Conservation (phyloP, 768 basidiomycete genomes). For the Tricholomella constricta region DNA sequence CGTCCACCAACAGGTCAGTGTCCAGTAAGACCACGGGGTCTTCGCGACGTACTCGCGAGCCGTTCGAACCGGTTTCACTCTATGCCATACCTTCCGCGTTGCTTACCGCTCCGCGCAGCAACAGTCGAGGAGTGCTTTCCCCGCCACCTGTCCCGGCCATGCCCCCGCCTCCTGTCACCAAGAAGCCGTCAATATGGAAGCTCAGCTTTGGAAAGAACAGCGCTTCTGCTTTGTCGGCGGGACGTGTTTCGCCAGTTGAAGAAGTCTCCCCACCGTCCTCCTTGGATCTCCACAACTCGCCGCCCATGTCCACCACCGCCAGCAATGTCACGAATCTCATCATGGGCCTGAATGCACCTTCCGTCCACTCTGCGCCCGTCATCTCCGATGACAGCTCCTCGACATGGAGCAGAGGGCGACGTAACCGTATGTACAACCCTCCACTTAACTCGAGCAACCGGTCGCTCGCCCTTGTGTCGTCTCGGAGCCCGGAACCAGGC, state of each 20-base stretch:
- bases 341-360: conserved; percentile 63
- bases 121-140: conserved; percentile 14
- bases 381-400: conserved; percentile 40
- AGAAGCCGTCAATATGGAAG: conserved; percentile 90
- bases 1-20: conserved; percentile 36
- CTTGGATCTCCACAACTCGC: conserved; percentile 26
- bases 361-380: conserved; percentile 28
- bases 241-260: conserved; percentile 41
- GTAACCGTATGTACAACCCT: conserved; percentile 17
- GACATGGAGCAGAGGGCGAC: conserved; percentile 54
- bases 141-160: conserved; percentile 24
- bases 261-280: conserved; percentile 36
- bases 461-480: conserved; percentile 21
- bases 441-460: conserved; percentile 18
- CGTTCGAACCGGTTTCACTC: conserved; percentile 49
- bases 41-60: conserved; percentile 27
- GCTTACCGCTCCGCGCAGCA: conserved; percentile 23
- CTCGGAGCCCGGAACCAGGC: conserved; percentile 27
- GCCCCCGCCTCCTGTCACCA: conserved; percentile 46
- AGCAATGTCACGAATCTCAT: conserved; percentile 77
- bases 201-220: conserved; percentile 68
- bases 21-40: conserved; percentile 32
- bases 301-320: conserved; percentile 65
- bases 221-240: conserved; percentile 38
- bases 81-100: conserved; percentile 42